Percentiles rank a stretch among this genome's conserved stretches.
Conservation (phyloP, 2,329 filamentous ascomycete genomes). For the Fusarium decemcellulare region DNA sequence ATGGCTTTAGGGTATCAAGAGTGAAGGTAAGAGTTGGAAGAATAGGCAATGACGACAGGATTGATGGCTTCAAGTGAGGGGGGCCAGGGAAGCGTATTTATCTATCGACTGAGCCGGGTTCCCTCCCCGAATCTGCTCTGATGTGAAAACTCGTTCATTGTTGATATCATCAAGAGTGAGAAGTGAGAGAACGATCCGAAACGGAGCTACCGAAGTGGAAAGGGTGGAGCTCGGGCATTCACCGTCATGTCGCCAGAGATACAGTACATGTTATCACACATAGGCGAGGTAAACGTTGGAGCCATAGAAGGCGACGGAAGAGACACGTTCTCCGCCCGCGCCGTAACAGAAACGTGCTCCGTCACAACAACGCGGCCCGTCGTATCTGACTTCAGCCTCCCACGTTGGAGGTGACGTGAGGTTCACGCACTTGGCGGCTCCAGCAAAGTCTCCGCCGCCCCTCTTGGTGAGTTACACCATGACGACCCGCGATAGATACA, state of each 20-base stretch:
- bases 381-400: neutral
- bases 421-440: slow-evolving; percentile 13
- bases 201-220: slow-evolving; percentile 37
- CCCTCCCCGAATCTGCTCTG: slow-evolving; percentile 5
- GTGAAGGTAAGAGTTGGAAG: slow-evolving; percentile 26
- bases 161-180: slow-evolving; percentile 40
- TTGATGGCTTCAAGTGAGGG: slow-evolving; percentile 22
- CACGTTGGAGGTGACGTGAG: slow-evolving; percentile 25
- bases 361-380: too few relatives aligned
- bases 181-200: neutral
- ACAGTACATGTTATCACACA: slow-evolving; percentile 31
- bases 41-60: slow-evolving; percentile 12
- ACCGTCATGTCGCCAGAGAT: slow-evolving; percentile 28
- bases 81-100: slow-evolving; percentile 39
- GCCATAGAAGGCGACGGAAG: slow-evolving; percentile 19
- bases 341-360: too few relatives aligned
- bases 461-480: slow-evolving; percentile 39
- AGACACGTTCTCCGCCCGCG: slow-evolving; percentile 21
- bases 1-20: slow-evolving; percentile 36
- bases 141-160: slow-evolving; percentile 33
- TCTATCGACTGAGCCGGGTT: slow-evolving; percentile 18
- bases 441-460: slow-evolving; percentile 33
- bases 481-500: slow-evolving; percentile 16
- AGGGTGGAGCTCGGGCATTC: slow-evolving; percentile 36
- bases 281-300: neutral